These are phyloP conservation scores for Balamuthia mandrillaris DNA, from an alignment of 208 protist species.

Conservation along the genomic window DNA sequence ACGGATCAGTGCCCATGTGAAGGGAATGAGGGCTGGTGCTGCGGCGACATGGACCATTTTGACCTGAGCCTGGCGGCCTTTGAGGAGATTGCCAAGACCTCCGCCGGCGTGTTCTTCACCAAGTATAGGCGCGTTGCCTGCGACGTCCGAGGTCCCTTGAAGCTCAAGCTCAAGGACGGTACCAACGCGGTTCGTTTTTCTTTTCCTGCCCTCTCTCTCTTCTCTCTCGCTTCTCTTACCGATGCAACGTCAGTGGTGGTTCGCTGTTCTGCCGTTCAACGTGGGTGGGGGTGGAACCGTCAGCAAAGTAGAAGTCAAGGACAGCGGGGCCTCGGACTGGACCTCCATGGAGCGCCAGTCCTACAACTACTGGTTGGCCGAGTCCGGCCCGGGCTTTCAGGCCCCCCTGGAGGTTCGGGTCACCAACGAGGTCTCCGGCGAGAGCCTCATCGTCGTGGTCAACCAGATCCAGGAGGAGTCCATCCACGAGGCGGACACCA, in stretches of 20 bases:
- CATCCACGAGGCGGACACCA: not conserved
- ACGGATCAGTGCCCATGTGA: slow-evolving; percentile 25
- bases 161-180: not conserved
- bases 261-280: slow-evolving; percentile 5
- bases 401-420: not conserved
- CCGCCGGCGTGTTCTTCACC: slow-evolving; percentile 1
- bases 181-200: too few relatives aligned
- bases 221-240: too few relatives aligned
- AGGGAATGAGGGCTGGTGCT: slow-evolving; percentile 17
- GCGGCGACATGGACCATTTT: not conserved
- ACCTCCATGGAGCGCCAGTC: not conserved
- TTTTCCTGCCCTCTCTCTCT: too few relatives aligned
- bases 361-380: slow-evolving; percentile 31
- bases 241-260: too few relatives aligned
- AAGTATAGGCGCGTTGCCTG: not conserved
- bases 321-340: not conserved
- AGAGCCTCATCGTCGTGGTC: not conserved
- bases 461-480: not conserved
- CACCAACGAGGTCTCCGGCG: not conserved
- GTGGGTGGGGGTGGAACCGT: slow-evolving; percentile 4
- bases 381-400: not conserved
- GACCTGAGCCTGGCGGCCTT: slow-evolving; percentile 19
- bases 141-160: not conserved
- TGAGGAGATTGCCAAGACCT: not conserved
- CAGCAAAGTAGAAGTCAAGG: not conserved